Conservation (phyloP, 2,329 filamentous ascomycete genomes). For the Emergomyces pasteurianus region DNA sequence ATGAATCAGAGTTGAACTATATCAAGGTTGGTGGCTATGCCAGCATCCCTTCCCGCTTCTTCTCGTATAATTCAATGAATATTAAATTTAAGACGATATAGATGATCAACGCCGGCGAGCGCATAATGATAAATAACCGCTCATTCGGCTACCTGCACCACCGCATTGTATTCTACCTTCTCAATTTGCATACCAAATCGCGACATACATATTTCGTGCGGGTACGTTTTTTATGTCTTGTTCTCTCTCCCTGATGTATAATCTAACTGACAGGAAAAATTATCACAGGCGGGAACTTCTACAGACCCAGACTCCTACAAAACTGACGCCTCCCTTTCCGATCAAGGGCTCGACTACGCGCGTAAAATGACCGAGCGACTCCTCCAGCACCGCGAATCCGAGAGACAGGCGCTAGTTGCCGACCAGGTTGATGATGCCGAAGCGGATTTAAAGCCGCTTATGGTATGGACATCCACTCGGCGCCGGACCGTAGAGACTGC, state of each 20-base stretch:
- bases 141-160: constrained; percentile 95
- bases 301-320: constrained; percentile 87
- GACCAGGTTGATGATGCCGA: constrained; percentile 58
- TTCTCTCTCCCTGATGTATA: neutral
- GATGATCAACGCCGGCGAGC: constrained; percentile 95
- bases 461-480: constrained; percentile 90
- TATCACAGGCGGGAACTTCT: constrained; percentile 60
- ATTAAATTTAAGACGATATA: constrained; percentile 10
- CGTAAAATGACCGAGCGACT: constrained; percentile 76
- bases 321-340: constrained; percentile 71
- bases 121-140: constrained; percentile 92
- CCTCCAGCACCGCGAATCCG: constrained; percentile 69
- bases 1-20: constrained; percentile 86
- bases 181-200: constrained; percentile 94
- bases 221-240: constrained; percentile 24
- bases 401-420: constrained; percentile 57
- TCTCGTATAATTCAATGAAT: neutral
- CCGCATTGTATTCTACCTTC: constrained; percentile 94
- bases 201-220: constrained; percentile 87
- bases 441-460: constrained; percentile 63
- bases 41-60: neutral
- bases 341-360: constrained; percentile 69
- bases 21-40: constrained; percentile 51
- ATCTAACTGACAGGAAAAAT: constrained; percentile 9
- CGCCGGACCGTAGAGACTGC: constrained; percentile 84